phyloP scores from a whole-genome alignment of 2,329 filamentous ascomycete species.

The Penicillium corylophilum region DNA sequence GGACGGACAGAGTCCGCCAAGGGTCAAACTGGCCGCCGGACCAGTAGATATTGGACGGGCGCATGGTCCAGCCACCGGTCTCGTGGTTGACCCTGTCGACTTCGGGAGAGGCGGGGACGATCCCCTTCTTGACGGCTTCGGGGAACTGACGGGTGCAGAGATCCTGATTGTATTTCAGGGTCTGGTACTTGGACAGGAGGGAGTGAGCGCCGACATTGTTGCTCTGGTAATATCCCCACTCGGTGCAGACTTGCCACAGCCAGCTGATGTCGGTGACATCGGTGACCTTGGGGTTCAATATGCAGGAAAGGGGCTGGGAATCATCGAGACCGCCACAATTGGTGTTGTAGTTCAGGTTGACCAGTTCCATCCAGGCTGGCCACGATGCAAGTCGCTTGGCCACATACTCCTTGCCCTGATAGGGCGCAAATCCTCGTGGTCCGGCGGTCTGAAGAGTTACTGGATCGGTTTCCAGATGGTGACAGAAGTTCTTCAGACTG shows the following conservation, averaged over 20 bases:
- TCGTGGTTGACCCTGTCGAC: conserved; percentile 41
- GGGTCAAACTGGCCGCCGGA: conserved; percentile 53
- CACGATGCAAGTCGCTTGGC: conserved; percentile 46
- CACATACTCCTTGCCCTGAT: conserved; percentile 42
- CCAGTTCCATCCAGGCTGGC: conserved; percentile 35
- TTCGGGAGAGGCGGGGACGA: conserved; percentile 45
- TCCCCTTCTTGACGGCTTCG: conserved; percentile 35
- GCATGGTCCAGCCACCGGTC: conserved; percentile 53
- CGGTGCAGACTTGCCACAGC: conserved; percentile 55
- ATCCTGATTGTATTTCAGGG: conserved; percentile 44
- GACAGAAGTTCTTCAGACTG: conserved; percentile 45
- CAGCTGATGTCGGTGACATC: conserved; percentile 45
- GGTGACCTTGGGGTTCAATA: conserved; percentile 35
- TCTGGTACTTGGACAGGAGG: conserved; percentile 50
- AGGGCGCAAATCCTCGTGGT: conserved; percentile 42
- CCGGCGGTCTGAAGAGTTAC: conserved; percentile 36
- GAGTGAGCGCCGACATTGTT: conserved; percentile 50
- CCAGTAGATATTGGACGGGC: conserved; percentile 54
- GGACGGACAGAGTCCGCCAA: conserved; percentile 50
- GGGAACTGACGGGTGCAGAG: conserved; percentile 53
- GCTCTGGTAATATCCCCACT: conserved; percentile 53
- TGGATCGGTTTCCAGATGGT: conserved; percentile 48
- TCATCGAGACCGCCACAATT: conserved; percentile 39
- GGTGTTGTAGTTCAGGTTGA: conserved; percentile 43
- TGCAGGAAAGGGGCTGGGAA: conserved; percentile 33